These are phyloP conservation scores for Brassica cretica DNA, from an alignment of 345 rosid species.

Conservation along the genomic window DNA sequence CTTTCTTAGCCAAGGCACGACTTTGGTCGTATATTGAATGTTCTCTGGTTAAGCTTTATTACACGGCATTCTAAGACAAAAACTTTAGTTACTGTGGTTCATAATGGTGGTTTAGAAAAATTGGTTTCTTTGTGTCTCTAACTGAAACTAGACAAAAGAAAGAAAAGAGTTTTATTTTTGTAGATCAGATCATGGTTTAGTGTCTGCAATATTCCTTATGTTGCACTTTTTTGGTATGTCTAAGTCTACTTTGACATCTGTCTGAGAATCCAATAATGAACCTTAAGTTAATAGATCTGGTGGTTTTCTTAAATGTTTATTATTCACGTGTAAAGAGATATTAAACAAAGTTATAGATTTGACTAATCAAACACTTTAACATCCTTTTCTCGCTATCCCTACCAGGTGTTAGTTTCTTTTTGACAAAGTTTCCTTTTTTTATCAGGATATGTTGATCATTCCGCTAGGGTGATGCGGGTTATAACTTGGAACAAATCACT, in stretches of 20 bases:
- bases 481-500: constrained; percentile 92
- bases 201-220: constrained; percentile 30
- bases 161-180: not conserved
- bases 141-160: not conserved
- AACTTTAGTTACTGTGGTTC: not conserved
- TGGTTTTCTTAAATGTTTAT: not conserved
- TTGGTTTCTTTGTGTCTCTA: constrained; percentile 27
- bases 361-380: constrained; percentile 13
- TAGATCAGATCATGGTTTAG: constrained; percentile 31
- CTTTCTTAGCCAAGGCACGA: not conserved
- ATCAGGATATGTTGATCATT: constrained; percentile 87
- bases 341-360: constrained; percentile 20
- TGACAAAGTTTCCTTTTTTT: too few species aligned
- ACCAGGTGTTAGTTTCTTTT: not conserved
- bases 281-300: constrained; percentile 36
- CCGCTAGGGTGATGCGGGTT: constrained; percentile 89
- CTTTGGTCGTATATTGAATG: not conserved
- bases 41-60: too few species aligned
- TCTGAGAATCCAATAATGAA: constrained; percentile 33
- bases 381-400: not conserved
- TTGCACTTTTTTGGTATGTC: constrained; percentile 29
- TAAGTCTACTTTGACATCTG: constrained; percentile 32
- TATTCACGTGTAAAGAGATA: constrained; percentile 22
- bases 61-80: not conserved
- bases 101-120: constrained; percentile 19